phyloP scores from a whole-genome alignment of 805 yeast species.

The Starmerella potacharoeniae region DNA sequence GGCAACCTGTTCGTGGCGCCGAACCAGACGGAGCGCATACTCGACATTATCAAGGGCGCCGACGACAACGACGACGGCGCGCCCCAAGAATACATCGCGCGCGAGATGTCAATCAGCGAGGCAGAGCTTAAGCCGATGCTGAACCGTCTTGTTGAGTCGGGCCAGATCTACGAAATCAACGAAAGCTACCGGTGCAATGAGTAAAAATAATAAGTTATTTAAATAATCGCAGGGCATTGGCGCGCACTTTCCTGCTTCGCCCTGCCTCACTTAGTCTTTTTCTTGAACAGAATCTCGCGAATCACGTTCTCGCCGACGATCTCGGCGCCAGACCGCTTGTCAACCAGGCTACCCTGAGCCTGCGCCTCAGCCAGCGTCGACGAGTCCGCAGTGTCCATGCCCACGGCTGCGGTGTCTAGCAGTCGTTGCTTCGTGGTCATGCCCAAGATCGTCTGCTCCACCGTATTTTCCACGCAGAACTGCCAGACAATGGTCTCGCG shows the following conservation, averaged over 20 bases:
- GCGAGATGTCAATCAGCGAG: conserved; percentile 9
- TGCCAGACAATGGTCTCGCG: conserved; percentile 81
- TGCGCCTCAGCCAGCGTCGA: conserved; percentile 14
- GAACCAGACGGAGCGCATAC: conserved; percentile 9
- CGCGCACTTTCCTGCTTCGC: not conserved
- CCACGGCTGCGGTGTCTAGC: conserved; percentile 27
- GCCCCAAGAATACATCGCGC: conserved; percentile 12
- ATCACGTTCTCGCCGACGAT: conserved; percentile 15
- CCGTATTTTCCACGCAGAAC: conserved; percentile 71
- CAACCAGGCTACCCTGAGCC: conserved; percentile 13
- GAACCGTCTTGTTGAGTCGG: conserved; percentile 5
- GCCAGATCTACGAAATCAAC: conserved; percentile 12
- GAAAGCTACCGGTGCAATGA: conserved; percentile 7
- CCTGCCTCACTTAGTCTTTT: not conserved
- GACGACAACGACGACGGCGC: conserved; percentile 17
- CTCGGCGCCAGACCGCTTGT: conserved; percentile 21
- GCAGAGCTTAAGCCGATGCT: not conserved
- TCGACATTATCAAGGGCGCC: conserved; percentile 7
- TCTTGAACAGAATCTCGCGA: conserved; percentile 9
- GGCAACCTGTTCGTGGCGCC: conserved; percentile 9
- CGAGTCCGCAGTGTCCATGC: conserved; percentile 15
- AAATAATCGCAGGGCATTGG: not conserved
- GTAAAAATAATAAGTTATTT: not conserved
- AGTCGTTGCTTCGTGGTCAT: conserved; percentile 50
- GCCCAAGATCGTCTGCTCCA: conserved; percentile 78